phyloP scores from a whole-genome alignment of 768 basidiomycete genomes.

The Boletus barrowsii region DNA sequence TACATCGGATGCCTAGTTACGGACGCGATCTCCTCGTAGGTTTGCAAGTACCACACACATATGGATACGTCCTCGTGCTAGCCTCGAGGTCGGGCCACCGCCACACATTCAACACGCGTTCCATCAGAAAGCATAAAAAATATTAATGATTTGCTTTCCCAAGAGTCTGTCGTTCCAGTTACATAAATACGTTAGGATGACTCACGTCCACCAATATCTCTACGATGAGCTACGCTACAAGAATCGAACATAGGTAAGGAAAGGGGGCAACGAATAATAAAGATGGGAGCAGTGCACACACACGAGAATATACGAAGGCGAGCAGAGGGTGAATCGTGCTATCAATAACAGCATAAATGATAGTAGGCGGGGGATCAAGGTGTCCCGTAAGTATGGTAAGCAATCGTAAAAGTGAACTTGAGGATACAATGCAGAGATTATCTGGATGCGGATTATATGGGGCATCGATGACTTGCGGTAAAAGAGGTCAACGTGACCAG shows the following conservation, averaged over 20 bases:
- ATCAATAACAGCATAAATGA: slow-evolving; percentile 29
- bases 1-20: too few species aligned
- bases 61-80: slow-evolving; percentile 10
- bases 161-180: slow-evolving; percentile 18
- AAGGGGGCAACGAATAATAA: slow-evolving; percentile 13
- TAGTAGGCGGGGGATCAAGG: background rate
- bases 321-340: slow-evolving; percentile 11
- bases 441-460: slow-evolving; percentile 25
- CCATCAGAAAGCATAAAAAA: slow-evolving; percentile 4
- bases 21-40: background rate
- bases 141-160: slow-evolving; percentile 13
- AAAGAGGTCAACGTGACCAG: slow-evolving; percentile 4
- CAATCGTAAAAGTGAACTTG: slow-evolving; percentile 16
- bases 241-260: slow-evolving; percentile 17
- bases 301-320: background rate
- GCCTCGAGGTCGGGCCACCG: slow-evolving; percentile 10
- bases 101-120: background rate
- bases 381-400: slow-evolving; percentile 29
- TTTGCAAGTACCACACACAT: background rate
- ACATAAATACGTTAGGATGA: slow-evolving; percentile 29
- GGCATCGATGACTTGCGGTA: slow-evolving; percentile 15
- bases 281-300: slow-evolving; percentile 4
- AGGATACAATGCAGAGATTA: slow-evolving; percentile 19
- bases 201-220: slow-evolving; percentile 28
- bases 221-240: slow-evolving; percentile 32